Conservation (phyloP, 129 eudicot genomes). For the Silybum marianum region DNA sequence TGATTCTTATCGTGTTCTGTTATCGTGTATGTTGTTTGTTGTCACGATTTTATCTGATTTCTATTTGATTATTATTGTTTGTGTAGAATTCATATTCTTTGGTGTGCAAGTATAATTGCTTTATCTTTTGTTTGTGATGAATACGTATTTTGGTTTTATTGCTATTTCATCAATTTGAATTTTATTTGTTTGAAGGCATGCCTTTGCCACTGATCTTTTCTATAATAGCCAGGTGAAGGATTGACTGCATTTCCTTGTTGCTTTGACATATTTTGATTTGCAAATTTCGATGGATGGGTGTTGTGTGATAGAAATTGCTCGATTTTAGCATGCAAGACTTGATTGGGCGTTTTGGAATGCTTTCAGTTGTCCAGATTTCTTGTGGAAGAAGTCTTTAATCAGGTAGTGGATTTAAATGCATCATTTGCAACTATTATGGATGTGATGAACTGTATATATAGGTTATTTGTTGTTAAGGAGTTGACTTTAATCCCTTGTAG, state of each 20-base stretch:
- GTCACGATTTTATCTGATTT: not conserved
- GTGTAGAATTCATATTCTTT: not conserved
- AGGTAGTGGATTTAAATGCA: constrained; percentile 3
- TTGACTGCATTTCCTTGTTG: constrained; percentile 10
- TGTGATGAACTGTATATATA: not conserved
- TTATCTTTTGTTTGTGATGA: not conserved
- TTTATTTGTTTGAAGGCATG: not conserved
- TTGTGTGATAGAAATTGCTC: constrained; percentile 4
- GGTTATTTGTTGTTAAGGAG: not conserved
- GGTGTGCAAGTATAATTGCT: not conserved
- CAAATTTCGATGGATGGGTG: constrained; percentile 2
- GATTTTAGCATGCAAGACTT: constrained; percentile 2
- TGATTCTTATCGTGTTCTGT: not conserved
- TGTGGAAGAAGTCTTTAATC: not conserved
- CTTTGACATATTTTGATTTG: constrained; percentile 3
- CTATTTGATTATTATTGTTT: not conserved
- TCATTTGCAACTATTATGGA: not conserved
- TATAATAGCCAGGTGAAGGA: not conserved
- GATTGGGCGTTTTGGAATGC: constrained; percentile 16
- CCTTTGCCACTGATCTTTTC: not conserved
- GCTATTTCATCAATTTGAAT: not conserved
- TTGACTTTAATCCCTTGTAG: not conserved
- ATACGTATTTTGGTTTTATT: not conserved
- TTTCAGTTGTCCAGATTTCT: not conserved
- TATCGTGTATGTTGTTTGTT: not conserved